These are phyloP conservation scores for Suillus weaverae DNA, from an alignment of 768 basidiomycete species.

Conservation along the genomic window DNA sequence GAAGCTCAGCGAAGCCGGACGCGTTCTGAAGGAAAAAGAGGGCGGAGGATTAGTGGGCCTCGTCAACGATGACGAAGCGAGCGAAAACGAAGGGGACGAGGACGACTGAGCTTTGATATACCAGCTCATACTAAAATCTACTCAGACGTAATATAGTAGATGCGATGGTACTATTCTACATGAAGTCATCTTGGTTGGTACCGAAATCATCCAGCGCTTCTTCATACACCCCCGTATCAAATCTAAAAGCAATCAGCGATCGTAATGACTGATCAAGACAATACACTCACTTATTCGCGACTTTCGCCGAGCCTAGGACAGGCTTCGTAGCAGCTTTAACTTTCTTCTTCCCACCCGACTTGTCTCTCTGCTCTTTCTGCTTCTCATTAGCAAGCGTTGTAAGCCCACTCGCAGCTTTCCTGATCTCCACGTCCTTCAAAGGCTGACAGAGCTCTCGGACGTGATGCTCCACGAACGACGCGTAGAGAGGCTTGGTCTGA, in stretches of 20 bases:
- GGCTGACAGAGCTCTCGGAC: conserved; percentile 72
- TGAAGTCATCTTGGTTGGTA: conserved; percentile 77
- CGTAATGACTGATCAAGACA: background rate
- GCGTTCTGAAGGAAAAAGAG: conserved; percentile 61
- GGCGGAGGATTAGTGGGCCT: conserved; percentile 72
- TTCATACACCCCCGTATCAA: conserved; percentile 81
- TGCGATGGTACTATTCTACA: conserved; percentile 54
- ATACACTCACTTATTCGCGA: conserved; percentile 53
- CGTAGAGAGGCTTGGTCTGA: conserved; percentile 78
- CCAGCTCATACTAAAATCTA: conserved; percentile 13
- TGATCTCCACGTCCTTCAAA: conserved; percentile 86
- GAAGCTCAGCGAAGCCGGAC: conserved; percentile 75
- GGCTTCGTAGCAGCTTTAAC: conserved; percentile 71
- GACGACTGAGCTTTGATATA: conserved; percentile 17
- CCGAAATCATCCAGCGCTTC: conserved; percentile 91
- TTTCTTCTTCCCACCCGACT: conserved; percentile 89
- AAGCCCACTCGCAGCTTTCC: conserved; percentile 82
- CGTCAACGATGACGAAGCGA: conserved; percentile 68
- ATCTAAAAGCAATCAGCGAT: conserved; percentile 40
- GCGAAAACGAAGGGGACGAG: conserved; percentile 48
- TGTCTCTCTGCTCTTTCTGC: conserved; percentile 86
- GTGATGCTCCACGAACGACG: conserved; percentile 82
- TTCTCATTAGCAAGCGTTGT: conserved; percentile 94
- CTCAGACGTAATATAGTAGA: conserved; percentile 9
- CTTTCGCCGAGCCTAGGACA: conserved; percentile 69